Conservation (phyloP, 2,329 filamentous ascomycete species). For the Trichoderma atrobrunneum region DNA sequence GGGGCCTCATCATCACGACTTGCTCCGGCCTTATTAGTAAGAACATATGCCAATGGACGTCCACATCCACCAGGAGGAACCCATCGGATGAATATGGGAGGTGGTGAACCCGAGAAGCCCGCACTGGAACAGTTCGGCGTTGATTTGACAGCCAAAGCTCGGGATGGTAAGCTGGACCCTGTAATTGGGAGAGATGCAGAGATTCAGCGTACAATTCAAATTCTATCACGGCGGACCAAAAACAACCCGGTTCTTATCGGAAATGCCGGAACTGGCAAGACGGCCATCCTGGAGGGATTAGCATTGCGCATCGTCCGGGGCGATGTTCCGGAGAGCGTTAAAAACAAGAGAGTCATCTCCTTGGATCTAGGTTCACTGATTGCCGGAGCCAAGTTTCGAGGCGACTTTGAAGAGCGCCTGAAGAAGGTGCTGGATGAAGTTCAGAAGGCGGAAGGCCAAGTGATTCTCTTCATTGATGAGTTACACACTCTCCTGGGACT, state of each 20-base stretch:
- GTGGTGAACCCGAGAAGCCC: slow-evolving; percentile 68
- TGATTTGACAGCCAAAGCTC: slow-evolving; percentile 82
- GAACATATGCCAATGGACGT: slow-evolving; percentile 66
- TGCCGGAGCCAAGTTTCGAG: slow-evolving; percentile 90
- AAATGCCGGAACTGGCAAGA: slow-evolving; percentile 88
- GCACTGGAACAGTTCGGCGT: slow-evolving; percentile 89
- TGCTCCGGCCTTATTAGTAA: slow-evolving; percentile 41
- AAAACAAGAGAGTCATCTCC: slow-evolving; percentile 85
- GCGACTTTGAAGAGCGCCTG: slow-evolving; percentile 91
- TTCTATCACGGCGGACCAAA: slow-evolving; percentile 88
- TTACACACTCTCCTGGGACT: slow-evolving; percentile 87
- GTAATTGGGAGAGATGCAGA: slow-evolving; percentile 91
- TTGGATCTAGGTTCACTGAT: slow-evolving; percentile 90
- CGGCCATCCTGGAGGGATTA: slow-evolving; percentile 85
- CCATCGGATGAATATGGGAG: slow-evolving; percentile 87
- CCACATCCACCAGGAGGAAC: slow-evolving; percentile 89
- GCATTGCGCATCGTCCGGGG: slow-evolving; percentile 86
- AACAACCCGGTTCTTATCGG: slow-evolving; percentile 97
- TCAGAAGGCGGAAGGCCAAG: slow-evolving; percentile 79
- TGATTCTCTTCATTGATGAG: slow-evolving; percentile 95
- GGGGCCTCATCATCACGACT: slow-evolving; percentile 27
- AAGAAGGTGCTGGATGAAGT: slow-evolving; percentile 92
- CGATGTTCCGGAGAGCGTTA: slow-evolving; percentile 93
- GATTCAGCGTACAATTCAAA: slow-evolving; percentile 91
- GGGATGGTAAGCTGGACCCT: slow-evolving; percentile 87